phyloP scores from a whole-genome alignment of 2,329 filamentous ascomycete species.

The Aspergillus sp. region DNA sequence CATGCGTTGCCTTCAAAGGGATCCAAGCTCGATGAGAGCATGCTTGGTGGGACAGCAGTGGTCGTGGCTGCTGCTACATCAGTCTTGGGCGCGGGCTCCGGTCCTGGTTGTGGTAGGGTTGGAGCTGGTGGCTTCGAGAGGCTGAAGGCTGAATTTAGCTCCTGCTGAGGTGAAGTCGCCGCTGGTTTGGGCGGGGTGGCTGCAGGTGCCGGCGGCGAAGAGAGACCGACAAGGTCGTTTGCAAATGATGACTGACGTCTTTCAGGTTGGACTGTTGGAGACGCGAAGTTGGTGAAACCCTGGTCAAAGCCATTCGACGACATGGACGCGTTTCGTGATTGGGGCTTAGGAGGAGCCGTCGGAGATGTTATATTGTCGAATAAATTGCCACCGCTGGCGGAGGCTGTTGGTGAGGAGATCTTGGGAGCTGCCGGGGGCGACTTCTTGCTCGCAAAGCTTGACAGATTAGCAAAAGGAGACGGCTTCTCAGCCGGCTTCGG shows the following conservation, averaged over 20 bases:
- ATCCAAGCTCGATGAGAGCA: slow-evolving; percentile 45
- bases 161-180: slow-evolving; percentile 28
- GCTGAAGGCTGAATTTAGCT: slow-evolving; percentile 67
- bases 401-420: slow-evolving; percentile 40
- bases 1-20: slow-evolving; percentile 86
- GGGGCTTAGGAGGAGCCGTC: slow-evolving; percentile 36
- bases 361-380: slow-evolving; percentile 63
- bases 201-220: slow-evolving; percentile 35
- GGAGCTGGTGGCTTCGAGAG: slow-evolving; percentile 43
- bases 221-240: slow-evolving; percentile 74
- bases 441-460: slow-evolving; percentile 43
- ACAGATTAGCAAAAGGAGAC: slow-evolving; percentile 55
- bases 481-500: slow-evolving; percentile 41
- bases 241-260: slow-evolving; percentile 48
- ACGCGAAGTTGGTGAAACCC: slow-evolving; percentile 54
- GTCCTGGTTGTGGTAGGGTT: no score
- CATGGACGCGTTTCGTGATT: slow-evolving; percentile 41
- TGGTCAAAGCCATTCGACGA: slow-evolving; percentile 54
- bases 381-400: slow-evolving; percentile 65
- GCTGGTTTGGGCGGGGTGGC: slow-evolving; percentile 16
- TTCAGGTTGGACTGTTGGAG: slow-evolving; percentile 37
- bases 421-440: slow-evolving; percentile 38
- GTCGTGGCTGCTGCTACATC: slow-evolving; percentile 31
- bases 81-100: slow-evolving; percentile 33
- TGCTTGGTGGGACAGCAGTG: slow-evolving; percentile 33